Percentiles rank a stretch among this genome's conserved stretches.
Conservation (phyloP, 176 grass and related monocot genomes). For the Luzula sylvatica region DNA sequence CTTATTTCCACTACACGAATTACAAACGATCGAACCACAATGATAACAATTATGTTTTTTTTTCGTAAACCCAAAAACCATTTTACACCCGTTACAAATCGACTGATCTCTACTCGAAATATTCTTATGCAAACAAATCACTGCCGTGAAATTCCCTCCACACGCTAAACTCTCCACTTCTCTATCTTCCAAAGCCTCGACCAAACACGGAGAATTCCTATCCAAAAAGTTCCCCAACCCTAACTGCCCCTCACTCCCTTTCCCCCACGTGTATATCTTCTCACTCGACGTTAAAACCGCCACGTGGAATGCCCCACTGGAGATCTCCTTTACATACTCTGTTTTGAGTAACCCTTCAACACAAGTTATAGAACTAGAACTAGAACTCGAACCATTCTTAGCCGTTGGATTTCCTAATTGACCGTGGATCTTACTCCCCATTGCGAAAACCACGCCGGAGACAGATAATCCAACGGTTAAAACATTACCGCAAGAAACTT, state of each 20-base stretch:
- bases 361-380: slow-evolving; percentile 25
- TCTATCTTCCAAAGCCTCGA: slow-evolving; percentile 60
- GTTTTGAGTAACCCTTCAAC: slow-evolving; percentile 72
- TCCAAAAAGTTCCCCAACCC: slow-evolving; percentile 66
- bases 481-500: slow-evolving; percentile 59
- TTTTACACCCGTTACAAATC: slow-evolving; percentile 57
- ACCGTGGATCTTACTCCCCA: slow-evolving; percentile 58
- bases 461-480: slow-evolving; percentile 57
- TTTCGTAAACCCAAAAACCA: slow-evolving; percentile 69
- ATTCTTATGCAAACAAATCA: slow-evolving; percentile 63
- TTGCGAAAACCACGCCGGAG: slow-evolving; percentile 62
- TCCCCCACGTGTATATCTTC: slow-evolving; percentile 93
- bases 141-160: slow-evolving; percentile 67
- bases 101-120: slow-evolving; percentile 77
- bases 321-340: slow-evolving; percentile 72
- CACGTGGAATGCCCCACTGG: slow-evolving; percentile 70
- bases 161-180: slow-evolving; percentile 78
- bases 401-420: slow-evolving; percentile 67
- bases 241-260: slow-evolving; percentile 72
- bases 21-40: slow-evolving; percentile 83
- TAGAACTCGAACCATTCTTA: slow-evolving; percentile 40
- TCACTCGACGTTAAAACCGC: slow-evolving; percentile 49
- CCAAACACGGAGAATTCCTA: slow-evolving; percentile 54
- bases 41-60: slow-evolving; percentile 93
- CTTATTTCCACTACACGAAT: slow-evolving; percentile 70